Conservation (phyloP, 768 basidiomycete genomes). For the Kondoa malvinella region DNA sequence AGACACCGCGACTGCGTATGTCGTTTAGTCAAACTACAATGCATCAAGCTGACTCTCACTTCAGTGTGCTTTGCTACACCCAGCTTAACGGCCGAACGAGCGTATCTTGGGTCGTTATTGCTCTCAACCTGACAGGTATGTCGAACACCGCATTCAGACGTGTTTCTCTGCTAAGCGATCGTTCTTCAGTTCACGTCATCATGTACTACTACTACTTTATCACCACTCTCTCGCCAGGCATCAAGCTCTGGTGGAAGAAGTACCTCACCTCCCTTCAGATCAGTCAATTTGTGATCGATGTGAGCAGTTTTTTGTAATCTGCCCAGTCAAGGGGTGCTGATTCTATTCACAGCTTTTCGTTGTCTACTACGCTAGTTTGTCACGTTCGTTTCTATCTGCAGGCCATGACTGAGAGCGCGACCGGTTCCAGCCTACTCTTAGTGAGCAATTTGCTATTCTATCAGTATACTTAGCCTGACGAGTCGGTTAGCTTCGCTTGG, state of each 20-base stretch:
- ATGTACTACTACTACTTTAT: constrained; percentile 99
- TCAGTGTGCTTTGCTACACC: constrained; percentile 60
- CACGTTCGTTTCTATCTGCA: constrained; percentile 20
- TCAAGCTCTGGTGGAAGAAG: constrained; percentile 99
- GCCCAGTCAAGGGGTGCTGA: neutral
- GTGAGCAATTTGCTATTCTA: neutral
- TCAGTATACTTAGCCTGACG: neutral
- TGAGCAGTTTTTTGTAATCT: constrained; percentile 10
- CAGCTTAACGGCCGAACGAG: constrained; percentile 90
- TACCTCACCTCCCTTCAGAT: constrained; percentile 96
- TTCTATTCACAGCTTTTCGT: constrained; percentile 75
- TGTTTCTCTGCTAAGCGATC: constrained; percentile 2
- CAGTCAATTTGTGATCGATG: constrained; percentile 38
- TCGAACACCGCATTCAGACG: neutral
- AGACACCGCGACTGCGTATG: constrained; percentile 69
- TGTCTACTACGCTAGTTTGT: constrained; percentile 90
- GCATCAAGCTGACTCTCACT: neutral
- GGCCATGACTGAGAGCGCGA: constrained; percentile 17
- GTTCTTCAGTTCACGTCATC: constrained; percentile 62
- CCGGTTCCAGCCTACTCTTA: constrained; percentile 50
- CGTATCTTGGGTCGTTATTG: constrained; percentile 91
- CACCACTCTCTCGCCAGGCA: constrained; percentile 77
- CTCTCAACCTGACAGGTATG: constrained; percentile 47
- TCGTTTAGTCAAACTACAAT: too few relatives aligned
- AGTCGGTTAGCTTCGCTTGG: constrained; percentile 38